Percentiles rank a stretch among this genome's conserved stretches.
These are phyloP conservation scores for Malus hybrid DNA, from an alignment of 331 rosid genomes.

Conservation along the genomic window DNA sequence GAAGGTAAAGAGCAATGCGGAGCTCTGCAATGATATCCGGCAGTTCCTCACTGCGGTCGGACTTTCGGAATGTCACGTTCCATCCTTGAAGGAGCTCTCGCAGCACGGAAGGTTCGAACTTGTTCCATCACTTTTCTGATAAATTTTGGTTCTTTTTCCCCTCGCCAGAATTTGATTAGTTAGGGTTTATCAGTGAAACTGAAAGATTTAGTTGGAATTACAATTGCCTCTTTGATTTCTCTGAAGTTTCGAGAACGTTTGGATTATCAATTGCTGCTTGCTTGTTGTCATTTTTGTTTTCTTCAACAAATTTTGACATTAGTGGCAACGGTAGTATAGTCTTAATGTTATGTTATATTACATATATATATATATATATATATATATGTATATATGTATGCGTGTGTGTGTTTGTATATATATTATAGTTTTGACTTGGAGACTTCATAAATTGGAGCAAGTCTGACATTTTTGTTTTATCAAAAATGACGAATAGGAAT, in stretches of 20 bases:
- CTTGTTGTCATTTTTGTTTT: neutral
- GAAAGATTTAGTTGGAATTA: neutral
- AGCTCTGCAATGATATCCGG: constrained; percentile 61
- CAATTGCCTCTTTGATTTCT: neutral
- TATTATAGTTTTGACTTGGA: neutral
- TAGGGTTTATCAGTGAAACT: neutral
- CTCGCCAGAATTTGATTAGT: neutral
- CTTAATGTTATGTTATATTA: neutral
- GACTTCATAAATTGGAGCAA: neutral
- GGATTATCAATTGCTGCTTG: neutral
- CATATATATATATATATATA: too few relatives aligned
- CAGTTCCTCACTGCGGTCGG: constrained; percentile 52
- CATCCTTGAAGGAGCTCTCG: constrained; percentile 67
- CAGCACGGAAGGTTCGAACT: constrained; percentile 62
- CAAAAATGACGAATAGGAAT: constrained; percentile 31
- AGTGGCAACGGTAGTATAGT: neutral
- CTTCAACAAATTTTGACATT: neutral
- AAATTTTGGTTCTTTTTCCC: neutral
- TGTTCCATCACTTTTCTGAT: neutral
- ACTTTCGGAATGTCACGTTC: constrained; percentile 60
- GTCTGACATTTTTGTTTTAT: neutral
- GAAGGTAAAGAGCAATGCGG: constrained; percentile 58
- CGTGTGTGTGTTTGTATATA: too few relatives aligned
- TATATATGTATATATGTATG: neutral
- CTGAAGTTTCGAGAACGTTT: neutral